A percentile compares a stretch with the other conserved stretches of the same genome.
phyloP scores from a whole-genome alignment of 2,329 filamentous ascomycete genomes.

The Cladosporium phlei region DNA sequence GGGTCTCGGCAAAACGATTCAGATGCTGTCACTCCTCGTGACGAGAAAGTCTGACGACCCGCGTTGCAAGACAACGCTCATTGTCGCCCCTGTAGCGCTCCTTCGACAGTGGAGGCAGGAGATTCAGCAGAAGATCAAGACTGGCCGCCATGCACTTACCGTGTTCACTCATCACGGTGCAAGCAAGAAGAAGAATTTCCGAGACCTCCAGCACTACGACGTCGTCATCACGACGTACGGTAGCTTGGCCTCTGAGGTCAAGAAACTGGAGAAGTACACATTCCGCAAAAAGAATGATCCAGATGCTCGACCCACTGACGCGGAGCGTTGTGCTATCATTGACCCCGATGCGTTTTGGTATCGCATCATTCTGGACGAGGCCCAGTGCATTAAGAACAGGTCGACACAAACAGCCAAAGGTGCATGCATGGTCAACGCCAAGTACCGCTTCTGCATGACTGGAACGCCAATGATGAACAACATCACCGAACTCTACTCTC shows the following conservation, averaged over 20 bases:
- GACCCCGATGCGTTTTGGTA: conserved; percentile 59
- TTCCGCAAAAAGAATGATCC: conserved; percentile 46
- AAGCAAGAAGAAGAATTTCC: conserved; percentile 55
- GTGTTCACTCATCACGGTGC: conserved; percentile 65
- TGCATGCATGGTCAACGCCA: conserved; percentile 54
- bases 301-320: conserved; percentile 30
- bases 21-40: conserved; percentile 72
- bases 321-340: conserved; percentile 32
- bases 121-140: conserved; percentile 64
- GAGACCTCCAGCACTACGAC: conserved; percentile 61
- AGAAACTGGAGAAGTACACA: conserved; percentile 52
- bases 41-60: conserved; percentile 57
- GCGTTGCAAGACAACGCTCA: conserved; percentile 68
- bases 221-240: conserved; percentile 77
- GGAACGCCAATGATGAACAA: conserved; percentile 89
- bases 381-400: conserved; percentile 75
- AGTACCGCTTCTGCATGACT: conserved; percentile 68
- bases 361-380: conserved; percentile 69
- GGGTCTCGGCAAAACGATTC: conserved; percentile 81
- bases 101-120: conserved; percentile 82
- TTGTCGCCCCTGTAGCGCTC: conserved; percentile 74
- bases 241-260: conserved; percentile 63
- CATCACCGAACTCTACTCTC: conserved; percentile 69
- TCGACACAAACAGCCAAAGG: conserved; percentile 58
- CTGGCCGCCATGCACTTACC: conserved; percentile 51